Conservation (phyloP, 805 yeast species). For the Candida awuae region DNA sequence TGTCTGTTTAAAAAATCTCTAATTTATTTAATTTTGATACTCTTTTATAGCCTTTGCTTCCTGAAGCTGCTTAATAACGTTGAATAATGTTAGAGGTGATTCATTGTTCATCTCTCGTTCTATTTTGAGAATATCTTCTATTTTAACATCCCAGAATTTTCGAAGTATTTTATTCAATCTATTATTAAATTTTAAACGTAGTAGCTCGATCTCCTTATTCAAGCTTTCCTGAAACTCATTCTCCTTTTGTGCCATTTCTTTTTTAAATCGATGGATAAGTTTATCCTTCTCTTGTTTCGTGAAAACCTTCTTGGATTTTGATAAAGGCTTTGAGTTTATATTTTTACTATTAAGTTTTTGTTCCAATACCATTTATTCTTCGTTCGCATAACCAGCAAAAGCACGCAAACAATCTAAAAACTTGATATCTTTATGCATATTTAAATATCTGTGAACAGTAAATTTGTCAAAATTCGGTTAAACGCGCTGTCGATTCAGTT, state of each 20-base stretch:
- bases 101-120: constrained; percentile 34
- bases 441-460: too few species aligned
- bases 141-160: constrained; percentile 41
- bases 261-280: constrained; percentile 26
- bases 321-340: too few species aligned
- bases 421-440: too few species aligned
- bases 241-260: constrained; percentile 17
- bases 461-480: neutral
- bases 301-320: constrained; percentile 12
- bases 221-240: constrained; percentile 11
- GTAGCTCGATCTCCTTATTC: constrained; percentile 24
- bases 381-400: too few species aligned
- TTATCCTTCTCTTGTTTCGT: constrained; percentile 32
- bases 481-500: constrained; percentile 4
- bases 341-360: neutral
- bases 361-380: neutral
- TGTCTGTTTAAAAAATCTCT: neutral
- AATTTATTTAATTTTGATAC: neutral
- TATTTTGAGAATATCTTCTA: constrained; percentile 35
- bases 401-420: too few species aligned
- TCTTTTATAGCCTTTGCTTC: constrained; percentile 1
- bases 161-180: constrained; percentile 41
- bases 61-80: constrained; percentile 23
- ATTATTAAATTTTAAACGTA: constrained; percentile 29
- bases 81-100: constrained; percentile 20